Percentiles rank a stretch among this genome's conserved stretches.
Conservation (phyloP, 371 early-diverging fungal species). For the Apophysomyces ossiformis region DNA sequence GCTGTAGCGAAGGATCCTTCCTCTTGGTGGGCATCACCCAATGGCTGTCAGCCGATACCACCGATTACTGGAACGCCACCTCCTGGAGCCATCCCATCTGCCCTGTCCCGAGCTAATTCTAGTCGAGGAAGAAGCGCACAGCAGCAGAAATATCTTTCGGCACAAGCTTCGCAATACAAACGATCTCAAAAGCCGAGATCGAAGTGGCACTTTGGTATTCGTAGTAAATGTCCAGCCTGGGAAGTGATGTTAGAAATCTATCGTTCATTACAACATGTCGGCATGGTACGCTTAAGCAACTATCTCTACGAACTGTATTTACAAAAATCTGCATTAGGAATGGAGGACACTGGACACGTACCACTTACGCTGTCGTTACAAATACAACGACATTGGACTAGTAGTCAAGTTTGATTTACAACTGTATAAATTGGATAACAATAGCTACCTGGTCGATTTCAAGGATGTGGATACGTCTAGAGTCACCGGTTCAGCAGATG, state of each 20-base stretch:
- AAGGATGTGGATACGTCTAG: constrained; percentile 65
- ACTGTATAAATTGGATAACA: constrained; percentile 85
- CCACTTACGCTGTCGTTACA: constrained; percentile 79
- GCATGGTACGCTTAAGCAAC: constrained; percentile 64
- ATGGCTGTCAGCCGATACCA: constrained; percentile 32
- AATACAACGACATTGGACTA: constrained; percentile 51
- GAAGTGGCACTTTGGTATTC: constrained; percentile 97
- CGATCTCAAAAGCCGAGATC: constrained; percentile 48
- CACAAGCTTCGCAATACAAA: constrained; percentile 22
- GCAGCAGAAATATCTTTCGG: constrained; percentile 31
- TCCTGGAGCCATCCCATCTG: constrained; percentile 46
- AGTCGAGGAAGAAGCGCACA: constrained; percentile 16
- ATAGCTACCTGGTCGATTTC: constrained; percentile 95
- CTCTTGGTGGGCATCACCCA: constrained; percentile 24
- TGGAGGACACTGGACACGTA: constrained; percentile 92
- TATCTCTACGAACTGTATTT: background rate
- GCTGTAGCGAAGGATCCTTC: constrained; percentile 22
- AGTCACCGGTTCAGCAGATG: constrained; percentile 13
- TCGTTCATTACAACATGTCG: constrained; percentile 84
- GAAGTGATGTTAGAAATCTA: constrained; percentile 98
- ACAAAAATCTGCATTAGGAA: constrained; percentile 46
- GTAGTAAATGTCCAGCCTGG: constrained; percentile 87
- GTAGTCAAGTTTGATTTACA: constrained; percentile 92
- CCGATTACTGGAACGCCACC: constrained; percentile 49
- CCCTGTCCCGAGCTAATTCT: constrained; percentile 17